Evolutionary conservation across 805 yeast genomes (phyloP), one percentile per base, ranked within the genome.

Genomic region (Starmerella apicola): DNA sequence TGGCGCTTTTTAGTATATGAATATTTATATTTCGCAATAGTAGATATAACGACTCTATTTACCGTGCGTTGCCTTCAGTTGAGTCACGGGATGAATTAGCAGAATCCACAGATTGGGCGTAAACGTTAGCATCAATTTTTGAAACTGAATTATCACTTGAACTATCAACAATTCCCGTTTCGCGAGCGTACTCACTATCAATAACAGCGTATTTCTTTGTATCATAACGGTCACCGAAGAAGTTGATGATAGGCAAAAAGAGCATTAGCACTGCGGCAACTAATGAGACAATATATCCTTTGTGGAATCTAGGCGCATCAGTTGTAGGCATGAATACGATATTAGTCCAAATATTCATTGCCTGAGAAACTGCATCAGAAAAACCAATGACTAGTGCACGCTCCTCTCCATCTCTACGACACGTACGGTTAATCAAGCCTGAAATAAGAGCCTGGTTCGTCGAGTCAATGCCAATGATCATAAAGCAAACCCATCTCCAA

Each of bases 341-440:
- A 41, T 64, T 66, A 12, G 70, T 65, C 65, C 70, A 66, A 36
- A 66, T 61, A 38, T 64, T 66, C 56, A 65, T 62, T 9, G 68
- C 67, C 41, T 66, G 68, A 7, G 70, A 66, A 3, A 59, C 53
- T 10, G 62, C 60, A 37, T 59, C 60, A 33, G 58, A 54, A 35
- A 46, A 55, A 1, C 60, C 63, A 23, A 57, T 46, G 8, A 59
- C 58, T 32, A 59, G 47, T 1, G 63, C 63, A 5, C 63, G 50
- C 44, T 59, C 62, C 31, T 59, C 60, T 13, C 59, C 55, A 31
- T 57, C 59, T n/a, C 53, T 36, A 5, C 57, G 43, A 32, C 62
- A 55, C 2, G 56, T 55, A 21, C 63, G 55, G 41, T 62, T 64
- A 32, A 62, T 60, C 62, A 66, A 63, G 7, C 68, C 69, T 5